Evolutionary conservation across 1,284 basidiomycete genomes (phyloP), one percentile per base, ranked within the genome.

Genomic region (Sphagnurus paluster): DNA sequence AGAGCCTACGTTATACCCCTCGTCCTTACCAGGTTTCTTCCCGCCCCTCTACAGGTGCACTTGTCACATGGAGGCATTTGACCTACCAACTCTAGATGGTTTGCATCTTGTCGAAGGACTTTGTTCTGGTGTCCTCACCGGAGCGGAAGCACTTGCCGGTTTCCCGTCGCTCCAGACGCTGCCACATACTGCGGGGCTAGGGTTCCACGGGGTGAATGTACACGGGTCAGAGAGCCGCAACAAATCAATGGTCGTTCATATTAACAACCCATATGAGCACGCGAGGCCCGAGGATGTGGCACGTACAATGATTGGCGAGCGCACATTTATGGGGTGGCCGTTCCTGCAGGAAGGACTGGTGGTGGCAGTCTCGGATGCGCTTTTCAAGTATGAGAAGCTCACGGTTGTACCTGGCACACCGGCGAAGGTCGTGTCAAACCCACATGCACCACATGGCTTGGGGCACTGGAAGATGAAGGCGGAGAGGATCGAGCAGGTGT

Each of bases 101-200:
- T 75, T 95, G 6, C 84, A 93, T 55, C 80, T 98, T 36, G 77
- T 96, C 38, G 80, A 89, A 42, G 95, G 95, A 4, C 80, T 99
- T 1, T 82, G 90, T 50, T 85, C 94, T 23, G 96, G 97, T 23
- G 95, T 95, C 8, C 80, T 84, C 53, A 82, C 97, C 8, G 96
- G 96, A 33, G 79, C 80, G 7, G 79, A 88, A 17, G 92, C 94
- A 1, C 77, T 98, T 5, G 93, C 97, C 1, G 96, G 97, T 14
- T 99, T 99, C 79, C 96, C 96, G 0, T 95, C 93, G 0, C 74
- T 99, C 23, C 81, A 96, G 55, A 98, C 94, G 0, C 75, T 99
- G 2, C 90, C 90, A 0, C 81, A 94, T 63, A 82, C 80, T 3
- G 85, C 87, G 1, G 69, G 75, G 16, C 76, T 98, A 7, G 91